Conservation (phyloP, 352 stramenopile species). For the Pythium phragmiticola region DNA sequence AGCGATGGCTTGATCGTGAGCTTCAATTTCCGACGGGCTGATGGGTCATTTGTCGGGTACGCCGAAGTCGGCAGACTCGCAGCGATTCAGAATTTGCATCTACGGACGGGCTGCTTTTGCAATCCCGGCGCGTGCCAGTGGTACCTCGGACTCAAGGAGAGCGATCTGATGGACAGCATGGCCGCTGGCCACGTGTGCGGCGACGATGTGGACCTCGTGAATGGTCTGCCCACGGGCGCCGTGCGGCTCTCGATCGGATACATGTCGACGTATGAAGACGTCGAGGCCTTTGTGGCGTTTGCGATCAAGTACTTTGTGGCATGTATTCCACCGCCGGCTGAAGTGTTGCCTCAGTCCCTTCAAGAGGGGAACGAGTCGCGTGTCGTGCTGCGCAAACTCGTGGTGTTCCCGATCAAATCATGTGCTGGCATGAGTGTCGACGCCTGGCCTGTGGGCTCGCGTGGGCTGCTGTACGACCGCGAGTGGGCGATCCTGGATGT, state of each 20-base stretch:
- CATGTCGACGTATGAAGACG: constrained; percentile 75
- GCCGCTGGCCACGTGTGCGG: constrained; percentile 66
- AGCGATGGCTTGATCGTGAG: constrained; percentile 40
- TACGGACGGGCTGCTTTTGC: constrained; percentile 79
- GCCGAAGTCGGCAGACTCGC: constrained; percentile 67
- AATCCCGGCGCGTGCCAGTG: constrained; percentile 76
- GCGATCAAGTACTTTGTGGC: constrained; percentile 63
- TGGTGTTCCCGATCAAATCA: constrained; percentile 79
- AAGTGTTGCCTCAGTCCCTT: neutral
- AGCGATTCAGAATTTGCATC: constrained; percentile 60
- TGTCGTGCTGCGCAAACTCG: constrained; percentile 46
- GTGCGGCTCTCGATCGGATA: constrained; percentile 73
- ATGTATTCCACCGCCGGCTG: constrained; percentile 13
- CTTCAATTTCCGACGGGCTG: constrained; percentile 58
- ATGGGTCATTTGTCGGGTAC: constrained; percentile 69
- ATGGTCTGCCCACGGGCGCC: constrained; percentile 63
- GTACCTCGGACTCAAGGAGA: constrained; percentile 54
- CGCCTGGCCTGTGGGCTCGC: constrained; percentile 56
- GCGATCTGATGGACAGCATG: constrained; percentile 53
- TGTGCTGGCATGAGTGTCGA: constrained; percentile 57
- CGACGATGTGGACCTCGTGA: constrained; percentile 64
- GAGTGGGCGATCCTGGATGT: constrained; percentile 77
- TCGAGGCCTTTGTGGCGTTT: constrained; percentile 52
- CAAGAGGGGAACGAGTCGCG: neutral
- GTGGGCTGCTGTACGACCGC: constrained; percentile 64